These are phyloP conservation scores for Forsythia viridissima DNA, from an alignment of 257 asterid genomes.

Conservation along the genomic window DNA sequence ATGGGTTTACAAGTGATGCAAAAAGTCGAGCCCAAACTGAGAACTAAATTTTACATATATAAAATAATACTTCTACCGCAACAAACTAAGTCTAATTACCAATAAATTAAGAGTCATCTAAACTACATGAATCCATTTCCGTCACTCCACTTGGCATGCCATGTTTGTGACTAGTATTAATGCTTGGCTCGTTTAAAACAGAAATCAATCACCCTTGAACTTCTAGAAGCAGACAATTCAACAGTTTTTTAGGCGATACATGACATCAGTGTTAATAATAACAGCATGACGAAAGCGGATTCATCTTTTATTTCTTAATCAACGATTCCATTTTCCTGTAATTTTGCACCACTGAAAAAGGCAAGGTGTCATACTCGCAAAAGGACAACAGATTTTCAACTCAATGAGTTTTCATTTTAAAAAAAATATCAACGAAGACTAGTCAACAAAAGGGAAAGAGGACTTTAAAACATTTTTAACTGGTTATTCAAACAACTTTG, in stretches of 20 bases:
- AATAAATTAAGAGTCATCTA: too few species aligned
- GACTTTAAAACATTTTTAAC: constrained; percentile 2
- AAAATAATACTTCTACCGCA: neutral
- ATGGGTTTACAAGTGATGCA: neutral
- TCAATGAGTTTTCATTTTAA: neutral
- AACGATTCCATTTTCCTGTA: neutral
- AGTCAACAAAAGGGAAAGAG: neutral
- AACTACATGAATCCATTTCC: too few species aligned
- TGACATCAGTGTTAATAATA: neutral
- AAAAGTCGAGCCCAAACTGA: neutral
- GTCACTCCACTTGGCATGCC: too few species aligned
- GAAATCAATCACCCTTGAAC: too few species aligned
- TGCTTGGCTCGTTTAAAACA: too few species aligned
- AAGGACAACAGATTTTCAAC: neutral
- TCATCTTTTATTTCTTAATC: neutral
- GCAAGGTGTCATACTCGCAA: neutral
- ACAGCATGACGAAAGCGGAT: constrained; percentile 1
- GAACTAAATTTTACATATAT: neutral
- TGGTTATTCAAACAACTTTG: neutral
- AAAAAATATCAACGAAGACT: neutral
- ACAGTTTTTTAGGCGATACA: neutral
- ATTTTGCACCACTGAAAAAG: constrained; percentile 1
- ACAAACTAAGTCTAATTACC: too few species aligned
- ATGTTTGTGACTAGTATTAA: too few species aligned
- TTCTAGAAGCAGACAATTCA: neutral